These are phyloP conservation scores for Flaveria bidentis DNA, from an alignment of 129 eudicot species.

Conservation along the genomic window DNA sequence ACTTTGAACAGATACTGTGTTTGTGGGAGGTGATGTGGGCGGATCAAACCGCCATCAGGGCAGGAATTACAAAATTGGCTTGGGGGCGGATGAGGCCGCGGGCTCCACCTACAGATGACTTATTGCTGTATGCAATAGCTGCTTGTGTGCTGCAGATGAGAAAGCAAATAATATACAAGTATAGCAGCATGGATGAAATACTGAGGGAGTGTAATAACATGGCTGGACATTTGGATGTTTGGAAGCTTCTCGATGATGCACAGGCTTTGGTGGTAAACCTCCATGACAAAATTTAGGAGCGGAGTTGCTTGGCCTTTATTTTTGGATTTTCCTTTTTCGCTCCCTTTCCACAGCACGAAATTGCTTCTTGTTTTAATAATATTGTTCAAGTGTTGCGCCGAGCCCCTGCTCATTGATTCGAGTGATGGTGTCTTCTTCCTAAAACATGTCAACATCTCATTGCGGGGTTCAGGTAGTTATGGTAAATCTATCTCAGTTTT, in stretches of 20 bases:
- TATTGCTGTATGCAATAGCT: conserved; percentile 71
- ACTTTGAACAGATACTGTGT: conserved; percentile 75
- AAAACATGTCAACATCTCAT: conserved; percentile 18
- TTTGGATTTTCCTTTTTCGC: background rate
- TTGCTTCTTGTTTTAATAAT: background rate
- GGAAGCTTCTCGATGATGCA: conserved; percentile 86
- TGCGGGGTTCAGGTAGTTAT: conserved; percentile 5
- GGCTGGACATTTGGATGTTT: conserved; percentile 81
- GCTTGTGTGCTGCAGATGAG: conserved; percentile 73
- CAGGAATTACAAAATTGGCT: conserved; percentile 56
- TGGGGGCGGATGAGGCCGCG: conserved; percentile 68
- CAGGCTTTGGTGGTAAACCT: conserved; percentile 79
- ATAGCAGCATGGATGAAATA: conserved; percentile 85
- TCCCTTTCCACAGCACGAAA: background rate
- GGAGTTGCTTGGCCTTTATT: background rate
- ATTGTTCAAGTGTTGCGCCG: conserved; percentile 24
- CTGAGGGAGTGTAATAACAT: conserved; percentile 78
- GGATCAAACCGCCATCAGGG: conserved; percentile 78
- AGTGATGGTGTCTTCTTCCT: conserved; percentile 38
- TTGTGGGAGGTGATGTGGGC: conserved; percentile 97
- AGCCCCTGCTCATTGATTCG: conserved; percentile 15
- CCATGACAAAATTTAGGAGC: conserved; percentile 65
- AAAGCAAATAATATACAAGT: conserved; percentile 66
- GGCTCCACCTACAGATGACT: conserved; percentile 82
- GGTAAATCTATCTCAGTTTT: background rate